Percentiles rank a stretch among this genome's conserved stretches.
Conservation (phyloP, 257 asterid genomes). For the Solanum lycopersicoides region DNA sequence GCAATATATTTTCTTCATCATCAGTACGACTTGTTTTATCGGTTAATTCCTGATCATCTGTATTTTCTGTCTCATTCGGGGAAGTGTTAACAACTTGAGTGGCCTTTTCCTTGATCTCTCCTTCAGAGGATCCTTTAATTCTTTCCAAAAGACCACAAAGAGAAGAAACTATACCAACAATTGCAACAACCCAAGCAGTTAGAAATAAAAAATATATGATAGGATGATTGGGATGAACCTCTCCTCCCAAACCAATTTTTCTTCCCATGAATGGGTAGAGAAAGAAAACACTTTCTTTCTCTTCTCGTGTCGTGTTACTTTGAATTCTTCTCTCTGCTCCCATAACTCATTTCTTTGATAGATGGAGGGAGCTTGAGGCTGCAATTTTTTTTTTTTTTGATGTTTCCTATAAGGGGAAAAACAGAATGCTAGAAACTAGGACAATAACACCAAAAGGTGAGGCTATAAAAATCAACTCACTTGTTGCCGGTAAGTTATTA, state of each 20-base stretch:
- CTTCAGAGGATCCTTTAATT: conserved; percentile 6
- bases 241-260: conserved; percentile 23
- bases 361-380: neutral
- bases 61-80: neutral
- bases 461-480: neutral
- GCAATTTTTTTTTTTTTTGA: neutral
- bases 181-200: conserved; percentile 16
- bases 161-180: conserved; percentile 31
- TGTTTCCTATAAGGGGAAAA: neutral
- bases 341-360: neutral
- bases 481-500: neutral
- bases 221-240: conserved; percentile 8
- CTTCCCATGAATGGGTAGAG: conserved; percentile 37
- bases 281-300: neutral
- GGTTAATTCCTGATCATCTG: neutral
- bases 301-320: neutral
- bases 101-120: neutral
- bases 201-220: conserved; percentile 8
- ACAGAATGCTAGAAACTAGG: neutral
- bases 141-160: conserved; percentile 42
- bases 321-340: neutral
- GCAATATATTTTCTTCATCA: neutral
- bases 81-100: neutral
- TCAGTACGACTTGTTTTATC: neutral
- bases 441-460: neutral